Conservation (phyloP, 345 rosid genomes). For the Aquilaria malaccensis region DNA sequence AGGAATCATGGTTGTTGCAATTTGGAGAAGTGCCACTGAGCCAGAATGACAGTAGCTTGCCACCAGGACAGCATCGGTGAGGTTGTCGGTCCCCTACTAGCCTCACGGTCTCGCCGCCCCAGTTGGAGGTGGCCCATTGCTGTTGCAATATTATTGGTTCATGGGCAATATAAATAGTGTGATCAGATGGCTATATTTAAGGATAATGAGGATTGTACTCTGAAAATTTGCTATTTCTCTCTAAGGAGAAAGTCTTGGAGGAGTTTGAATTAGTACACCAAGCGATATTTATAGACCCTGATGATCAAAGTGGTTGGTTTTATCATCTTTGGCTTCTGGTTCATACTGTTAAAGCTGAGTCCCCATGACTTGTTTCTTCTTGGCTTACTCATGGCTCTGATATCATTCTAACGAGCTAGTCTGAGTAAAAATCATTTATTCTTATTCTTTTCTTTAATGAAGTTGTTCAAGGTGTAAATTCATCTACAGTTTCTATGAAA, state of each 20-base stretch:
- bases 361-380: constrained; percentile 62
- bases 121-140: too few relatives aligned
- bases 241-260: constrained; percentile 43
- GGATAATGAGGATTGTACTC: too few relatives aligned
- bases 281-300: constrained; percentile 81
- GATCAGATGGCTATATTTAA: too few relatives aligned
- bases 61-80: too few relatives aligned
- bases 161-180: too few relatives aligned
- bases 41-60: too few relatives aligned
- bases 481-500: constrained; percentile 43
- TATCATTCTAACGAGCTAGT: constrained; percentile 30
- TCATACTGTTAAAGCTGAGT: constrained; percentile 58
- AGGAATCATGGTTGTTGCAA: too few relatives aligned
- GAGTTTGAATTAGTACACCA: constrained; percentile 67
- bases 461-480: constrained; percentile 64
- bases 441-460: constrained; percentile 72
- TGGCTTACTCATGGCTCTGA: constrained; percentile 77
- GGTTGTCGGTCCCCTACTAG: too few relatives aligned
- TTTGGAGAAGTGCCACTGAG: too few relatives aligned
- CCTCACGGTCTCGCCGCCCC: too few relatives aligned
- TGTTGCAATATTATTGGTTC: too few relatives aligned
- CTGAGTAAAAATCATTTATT: constrained; percentile 46
- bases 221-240: constrained; percentile 16
- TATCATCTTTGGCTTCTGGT: constrained; percentile 96
- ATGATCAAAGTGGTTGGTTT: constrained; percentile 98